phyloP scores from a whole-genome alignment of 345 rosid genomes.

The Eucalyptus pauciflora region DNA sequence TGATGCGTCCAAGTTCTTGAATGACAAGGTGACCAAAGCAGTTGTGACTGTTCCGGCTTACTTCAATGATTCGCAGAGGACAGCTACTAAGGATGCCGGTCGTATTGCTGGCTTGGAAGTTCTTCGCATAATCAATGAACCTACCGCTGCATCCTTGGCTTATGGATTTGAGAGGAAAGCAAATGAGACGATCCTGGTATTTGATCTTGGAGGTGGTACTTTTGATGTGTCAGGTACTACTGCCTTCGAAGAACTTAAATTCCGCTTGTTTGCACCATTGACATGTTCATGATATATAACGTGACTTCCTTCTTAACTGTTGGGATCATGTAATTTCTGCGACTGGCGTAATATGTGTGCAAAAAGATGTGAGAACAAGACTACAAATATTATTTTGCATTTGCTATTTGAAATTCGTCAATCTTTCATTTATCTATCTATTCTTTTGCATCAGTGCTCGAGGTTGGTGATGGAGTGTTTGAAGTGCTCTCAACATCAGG shows the following conservation, averaged over 20 bases:
- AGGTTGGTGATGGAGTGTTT: slow-evolving; percentile 99
- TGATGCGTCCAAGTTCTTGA: slow-evolving; percentile 87
- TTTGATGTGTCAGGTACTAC: slow-evolving; percentile 91
- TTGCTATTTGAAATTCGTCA: not conserved
- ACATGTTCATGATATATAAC: not conserved
- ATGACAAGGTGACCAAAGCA: slow-evolving; percentile 74
- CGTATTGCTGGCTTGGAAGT: slow-evolving; percentile 77
- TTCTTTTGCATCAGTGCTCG: slow-evolving; percentile 53
- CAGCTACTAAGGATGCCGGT: slow-evolving; percentile 98
- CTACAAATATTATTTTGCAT: not conserved
- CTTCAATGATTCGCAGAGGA: slow-evolving; percentile 85
- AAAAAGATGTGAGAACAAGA: not conserved
- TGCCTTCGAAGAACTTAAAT: not conserved
- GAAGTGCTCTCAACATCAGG: slow-evolving; percentile 99
- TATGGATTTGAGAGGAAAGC: slow-evolving; percentile 94
- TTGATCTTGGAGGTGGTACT: slow-evolving; percentile 99
- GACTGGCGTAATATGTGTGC: not conserved
- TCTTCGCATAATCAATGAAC: slow-evolving; percentile 93
- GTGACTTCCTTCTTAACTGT: not conserved
- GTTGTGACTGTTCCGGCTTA: slow-evolving; percentile 80
- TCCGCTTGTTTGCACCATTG: not conserved
- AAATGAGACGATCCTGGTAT: slow-evolving; percentile 92
- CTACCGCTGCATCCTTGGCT: slow-evolving; percentile 96
- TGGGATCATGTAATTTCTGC: not conserved
- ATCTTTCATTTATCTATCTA: not conserved